These are phyloP conservation scores for Sphaceloma murrayae DNA, from an alignment of 2,329 filamentous ascomycete species.

Conservation along the genomic window DNA sequence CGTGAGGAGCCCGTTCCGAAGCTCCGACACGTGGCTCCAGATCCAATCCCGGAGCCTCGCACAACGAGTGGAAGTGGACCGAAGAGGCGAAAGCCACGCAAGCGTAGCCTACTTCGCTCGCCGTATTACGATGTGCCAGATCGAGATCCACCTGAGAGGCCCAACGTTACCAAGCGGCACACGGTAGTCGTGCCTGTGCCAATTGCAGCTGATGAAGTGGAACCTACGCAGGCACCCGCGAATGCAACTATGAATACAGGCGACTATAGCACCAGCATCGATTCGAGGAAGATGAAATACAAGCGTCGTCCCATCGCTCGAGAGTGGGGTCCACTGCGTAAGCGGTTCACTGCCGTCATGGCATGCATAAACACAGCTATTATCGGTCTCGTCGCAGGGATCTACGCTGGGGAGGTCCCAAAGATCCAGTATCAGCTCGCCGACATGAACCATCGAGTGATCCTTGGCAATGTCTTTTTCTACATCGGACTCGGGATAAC, in stretches of 20 bases:
- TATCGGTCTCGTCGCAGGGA: slow-evolving; percentile 60
- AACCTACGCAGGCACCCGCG: not conserved
- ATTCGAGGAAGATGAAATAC: slow-evolving; percentile 7
- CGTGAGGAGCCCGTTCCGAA: slow-evolving; percentile 1
- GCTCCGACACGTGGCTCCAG: not conserved
- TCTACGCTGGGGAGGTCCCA: slow-evolving; percentile 71
- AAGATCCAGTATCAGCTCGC: slow-evolving; percentile 68
- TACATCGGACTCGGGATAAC: slow-evolving; percentile 62
- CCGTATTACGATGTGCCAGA: slow-evolving; percentile 3
- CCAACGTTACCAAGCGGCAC: not conserved
- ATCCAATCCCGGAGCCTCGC: slow-evolving; percentile 7
- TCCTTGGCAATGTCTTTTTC: slow-evolving; percentile 64
- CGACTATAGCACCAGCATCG: not conserved
- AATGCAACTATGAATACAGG: not conserved
- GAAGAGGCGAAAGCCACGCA: slow-evolving; percentile 11
- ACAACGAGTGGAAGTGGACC: slow-evolving; percentile 2
- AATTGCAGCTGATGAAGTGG: not conserved
- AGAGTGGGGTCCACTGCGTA: slow-evolving; percentile 59
- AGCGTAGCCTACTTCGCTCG: not conserved
- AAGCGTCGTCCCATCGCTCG: slow-evolving; percentile 57
- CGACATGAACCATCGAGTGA: slow-evolving; percentile 56
- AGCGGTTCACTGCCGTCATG: slow-evolving; percentile 58
- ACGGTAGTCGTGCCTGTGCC: slow-evolving; percentile 2
- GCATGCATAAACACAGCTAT: slow-evolving; percentile 65
- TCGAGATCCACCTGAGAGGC: not conserved